These are phyloP conservation scores for Chrysosporium queenslandicum DNA, from an alignment of 2,329 filamentous ascomycete genomes.

Conservation along the genomic window DNA sequence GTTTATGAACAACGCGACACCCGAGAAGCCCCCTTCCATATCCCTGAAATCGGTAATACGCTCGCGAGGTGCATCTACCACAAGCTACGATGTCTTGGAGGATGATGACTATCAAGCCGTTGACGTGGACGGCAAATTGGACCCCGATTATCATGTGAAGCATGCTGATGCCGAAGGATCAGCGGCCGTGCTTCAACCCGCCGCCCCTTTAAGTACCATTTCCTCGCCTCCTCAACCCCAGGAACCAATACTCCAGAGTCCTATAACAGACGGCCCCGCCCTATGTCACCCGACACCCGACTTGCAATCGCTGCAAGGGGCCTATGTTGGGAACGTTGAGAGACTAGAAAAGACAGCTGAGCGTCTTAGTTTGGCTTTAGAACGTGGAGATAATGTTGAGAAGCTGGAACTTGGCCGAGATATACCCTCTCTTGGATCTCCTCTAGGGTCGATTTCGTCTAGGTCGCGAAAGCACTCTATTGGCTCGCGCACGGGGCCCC, in stretches of 20 bases:
- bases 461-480: conserved; percentile 25
- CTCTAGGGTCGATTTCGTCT: conserved; percentile 11
- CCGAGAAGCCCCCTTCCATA: conserved; percentile 20
- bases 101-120: conserved; percentile 37
- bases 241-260: conserved; percentile 31
- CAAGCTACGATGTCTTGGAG: conserved; percentile 40
- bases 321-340: conserved; percentile 42
- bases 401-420: conserved; percentile 39
- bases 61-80: conserved; percentile 14
- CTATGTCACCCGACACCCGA: conserved; percentile 42
- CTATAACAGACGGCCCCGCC: conserved; percentile 34
- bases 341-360: conserved; percentile 41
- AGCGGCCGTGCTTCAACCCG: neutral
- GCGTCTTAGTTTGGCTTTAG: conserved; percentile 39
- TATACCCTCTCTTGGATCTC: conserved; percentile 24
- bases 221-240: neutral
- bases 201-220: neutral
- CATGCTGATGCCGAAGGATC: neutral
- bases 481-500: conserved; percentile 36
- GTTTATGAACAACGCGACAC: conserved; percentile 24
- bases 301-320: conserved; percentile 42
- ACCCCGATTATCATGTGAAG: conserved; percentile 9
- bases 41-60: conserved; percentile 16
- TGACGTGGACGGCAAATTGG: conserved; percentile 19
- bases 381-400: conserved; percentile 32